Evolutionary conservation across 352 stramenopile species (phyloP).

Genomic region (Globisporangium cystogenes): DNA sequence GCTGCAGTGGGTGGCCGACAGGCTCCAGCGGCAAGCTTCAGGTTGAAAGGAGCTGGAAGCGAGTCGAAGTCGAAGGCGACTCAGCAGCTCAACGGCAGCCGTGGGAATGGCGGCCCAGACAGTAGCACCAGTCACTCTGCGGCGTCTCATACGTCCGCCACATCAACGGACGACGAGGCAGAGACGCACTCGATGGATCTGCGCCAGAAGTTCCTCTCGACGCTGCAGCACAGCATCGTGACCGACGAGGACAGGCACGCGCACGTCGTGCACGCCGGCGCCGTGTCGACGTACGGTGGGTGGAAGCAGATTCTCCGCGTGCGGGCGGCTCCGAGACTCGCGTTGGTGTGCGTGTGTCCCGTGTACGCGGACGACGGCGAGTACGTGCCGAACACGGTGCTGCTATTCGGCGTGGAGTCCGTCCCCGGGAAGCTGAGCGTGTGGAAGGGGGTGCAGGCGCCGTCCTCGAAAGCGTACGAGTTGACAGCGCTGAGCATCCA

Average conservation of each 20-base stretch:
- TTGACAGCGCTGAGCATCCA: constrained; percentile 44
- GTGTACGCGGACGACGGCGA: constrained; percentile 75
- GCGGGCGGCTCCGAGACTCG: constrained; percentile 23
- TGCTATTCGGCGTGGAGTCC: constrained; percentile 59
- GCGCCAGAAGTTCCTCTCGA: constrained; percentile 24
- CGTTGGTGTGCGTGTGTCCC: constrained; percentile 60
- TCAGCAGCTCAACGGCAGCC: neutral
- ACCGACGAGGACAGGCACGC: constrained; percentile 21
- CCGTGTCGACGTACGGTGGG: constrained; percentile 71
- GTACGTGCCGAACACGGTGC: constrained; percentile 57
- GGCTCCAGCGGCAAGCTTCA: neutral
- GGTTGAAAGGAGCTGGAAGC: neutral
- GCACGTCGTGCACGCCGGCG: constrained; percentile 48
- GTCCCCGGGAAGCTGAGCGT: constrained; percentile 44
- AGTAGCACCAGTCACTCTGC: neutral
- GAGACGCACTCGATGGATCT: constrained; percentile 30
- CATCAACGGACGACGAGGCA: constrained; percentile 8
- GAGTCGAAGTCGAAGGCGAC: neutral
- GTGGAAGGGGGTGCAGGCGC: constrained; percentile 56
- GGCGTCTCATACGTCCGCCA: neutral
- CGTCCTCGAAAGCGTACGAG: constrained; percentile 32
- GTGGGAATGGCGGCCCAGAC: neutral
- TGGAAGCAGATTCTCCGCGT: constrained; percentile 46
- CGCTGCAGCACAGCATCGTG: constrained; percentile 15
- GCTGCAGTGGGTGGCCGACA: neutral